phyloP scores from a whole-genome alignment of 2,329 filamentous ascomycete species.

The Bipolaris zeicola region DNA sequence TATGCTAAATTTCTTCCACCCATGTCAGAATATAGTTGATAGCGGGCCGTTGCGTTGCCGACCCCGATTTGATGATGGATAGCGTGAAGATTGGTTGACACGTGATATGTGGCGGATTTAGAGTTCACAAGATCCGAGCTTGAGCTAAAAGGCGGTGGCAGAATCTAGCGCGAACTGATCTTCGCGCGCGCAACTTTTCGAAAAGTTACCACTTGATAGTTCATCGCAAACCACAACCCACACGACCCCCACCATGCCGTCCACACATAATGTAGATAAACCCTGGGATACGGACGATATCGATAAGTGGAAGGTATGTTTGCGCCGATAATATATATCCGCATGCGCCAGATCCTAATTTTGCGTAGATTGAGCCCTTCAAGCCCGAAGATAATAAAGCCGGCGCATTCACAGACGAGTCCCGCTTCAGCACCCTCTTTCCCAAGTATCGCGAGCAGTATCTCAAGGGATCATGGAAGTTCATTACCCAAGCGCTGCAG shows the following conservation, averaged over 20 bases:
- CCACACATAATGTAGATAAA: conserved; percentile 78
- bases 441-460: conserved; percentile 97
- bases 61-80: neutral
- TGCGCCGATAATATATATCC: neutral
- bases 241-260: conserved; percentile 68
- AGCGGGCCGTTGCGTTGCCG: too few relatives aligned
- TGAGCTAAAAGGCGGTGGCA: conserved; percentile 11
- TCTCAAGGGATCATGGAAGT: conserved; percentile 88
- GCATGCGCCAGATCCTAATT: conserved; percentile 2
- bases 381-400: conserved; percentile 82
- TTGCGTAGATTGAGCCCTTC: conserved; percentile 73
- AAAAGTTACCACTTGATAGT: conserved; percentile 17
- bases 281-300: conserved; percentile 92
- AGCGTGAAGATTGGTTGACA: neutral
- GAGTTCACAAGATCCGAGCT: neutral
- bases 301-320: conserved; percentile 84
- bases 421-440: conserved; percentile 83
- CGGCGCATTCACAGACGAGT: conserved; percentile 91
- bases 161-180: conserved; percentile 10
- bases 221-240: neutral
- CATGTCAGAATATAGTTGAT: too few relatives aligned
- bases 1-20: too few relatives aligned
- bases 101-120: neutral
- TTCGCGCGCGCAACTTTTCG: conserved; percentile 12
- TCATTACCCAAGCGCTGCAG: conserved; percentile 84